These are phyloP conservation scores for Russula virescens DNA, from an alignment of 768 basidiomycete species.

Conservation along the genomic window DNA sequence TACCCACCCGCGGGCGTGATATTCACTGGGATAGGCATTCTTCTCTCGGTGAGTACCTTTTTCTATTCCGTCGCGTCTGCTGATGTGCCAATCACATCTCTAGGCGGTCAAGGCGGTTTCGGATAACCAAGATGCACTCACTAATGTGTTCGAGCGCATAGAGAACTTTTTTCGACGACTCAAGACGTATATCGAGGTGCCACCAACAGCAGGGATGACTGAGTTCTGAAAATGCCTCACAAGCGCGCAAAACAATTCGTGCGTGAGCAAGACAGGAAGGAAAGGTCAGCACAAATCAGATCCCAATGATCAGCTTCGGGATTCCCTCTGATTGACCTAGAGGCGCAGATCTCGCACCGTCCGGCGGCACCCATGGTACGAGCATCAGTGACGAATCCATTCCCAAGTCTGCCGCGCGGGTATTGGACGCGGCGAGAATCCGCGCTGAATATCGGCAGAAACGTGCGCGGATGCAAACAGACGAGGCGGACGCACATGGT, in stretches of 20 bases:
- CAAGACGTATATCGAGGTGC: not conserved
- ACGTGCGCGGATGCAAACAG: not conserved
- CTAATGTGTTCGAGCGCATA: not conserved
- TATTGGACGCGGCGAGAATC: constrained; percentile 57
- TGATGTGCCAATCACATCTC: not conserved
- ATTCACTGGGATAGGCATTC: not conserved
- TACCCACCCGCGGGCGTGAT: not conserved
- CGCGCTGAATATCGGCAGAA: constrained; percentile 46
- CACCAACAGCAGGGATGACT: too few species aligned
- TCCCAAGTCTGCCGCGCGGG: constrained; percentile 64
- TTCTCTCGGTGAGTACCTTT: too few species aligned
- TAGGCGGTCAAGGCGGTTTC: not conserved
- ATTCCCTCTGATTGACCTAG: constrained; percentile 15
- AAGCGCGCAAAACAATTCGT: constrained; percentile 33
- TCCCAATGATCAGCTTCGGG: not conserved
- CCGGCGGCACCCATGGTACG: not conserved
- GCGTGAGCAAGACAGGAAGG: constrained; percentile 28
- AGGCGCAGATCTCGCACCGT: constrained; percentile 27
- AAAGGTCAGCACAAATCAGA: constrained; percentile 26
- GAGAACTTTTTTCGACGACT: not conserved
- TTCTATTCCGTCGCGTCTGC: not conserved
- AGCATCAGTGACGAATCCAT: constrained; percentile 47
- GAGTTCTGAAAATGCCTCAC: too few species aligned
- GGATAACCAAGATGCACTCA: not conserved
- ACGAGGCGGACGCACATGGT: constrained; percentile 37